These are phyloP conservation scores for Trichothecium roseum DNA, from an alignment of 2,329 filamentous ascomycete species.

Conservation along the genomic window DNA sequence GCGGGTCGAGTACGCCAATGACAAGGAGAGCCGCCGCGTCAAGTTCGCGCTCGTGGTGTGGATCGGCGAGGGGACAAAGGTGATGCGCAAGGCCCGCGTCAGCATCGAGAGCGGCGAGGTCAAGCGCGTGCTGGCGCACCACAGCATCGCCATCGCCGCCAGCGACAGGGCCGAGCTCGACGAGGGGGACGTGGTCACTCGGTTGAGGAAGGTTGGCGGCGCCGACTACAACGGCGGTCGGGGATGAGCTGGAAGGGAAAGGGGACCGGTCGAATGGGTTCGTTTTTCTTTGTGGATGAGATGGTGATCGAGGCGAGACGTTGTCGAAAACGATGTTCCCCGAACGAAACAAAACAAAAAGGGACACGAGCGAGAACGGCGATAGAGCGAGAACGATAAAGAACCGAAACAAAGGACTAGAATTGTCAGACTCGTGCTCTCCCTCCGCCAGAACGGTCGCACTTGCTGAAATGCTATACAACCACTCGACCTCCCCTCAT, in stretches of 20 bases:
- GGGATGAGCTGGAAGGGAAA: slow-evolving; percentile 29
- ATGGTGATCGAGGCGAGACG: too few relatives aligned
- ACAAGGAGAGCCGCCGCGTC: slow-evolving; percentile 56
- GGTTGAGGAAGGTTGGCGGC: slow-evolving; percentile 55
- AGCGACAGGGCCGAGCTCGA: slow-evolving; percentile 49
- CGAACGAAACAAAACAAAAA: too few relatives aligned
- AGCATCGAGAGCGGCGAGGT: slow-evolving; percentile 57
- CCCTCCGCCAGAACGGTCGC: too few relatives aligned
- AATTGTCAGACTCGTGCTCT: too few relatives aligned
- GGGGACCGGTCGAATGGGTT: too few relatives aligned
- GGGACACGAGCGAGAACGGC: too few relatives aligned
- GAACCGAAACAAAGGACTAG: not conserved
- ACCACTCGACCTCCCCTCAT: too few relatives aligned
- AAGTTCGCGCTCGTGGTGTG: slow-evolving; percentile 61
- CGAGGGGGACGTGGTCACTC: slow-evolving; percentile 48
- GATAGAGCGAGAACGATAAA: too few relatives aligned
- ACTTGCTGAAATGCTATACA: too few relatives aligned
- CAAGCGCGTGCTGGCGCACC: slow-evolving; percentile 52
- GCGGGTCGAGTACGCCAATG: slow-evolving; percentile 60
- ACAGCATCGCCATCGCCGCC: slow-evolving; percentile 55
- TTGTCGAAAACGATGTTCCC: too few relatives aligned
- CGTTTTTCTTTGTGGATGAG: too few relatives aligned
- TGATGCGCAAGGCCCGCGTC: slow-evolving; percentile 61
- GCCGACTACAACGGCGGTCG: slow-evolving; percentile 62
- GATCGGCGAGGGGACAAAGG: slow-evolving; percentile 54